Evolutionary conservation across 345 rosid genomes (phyloP).

Genomic region (Eucalyptus sp.): DNA sequence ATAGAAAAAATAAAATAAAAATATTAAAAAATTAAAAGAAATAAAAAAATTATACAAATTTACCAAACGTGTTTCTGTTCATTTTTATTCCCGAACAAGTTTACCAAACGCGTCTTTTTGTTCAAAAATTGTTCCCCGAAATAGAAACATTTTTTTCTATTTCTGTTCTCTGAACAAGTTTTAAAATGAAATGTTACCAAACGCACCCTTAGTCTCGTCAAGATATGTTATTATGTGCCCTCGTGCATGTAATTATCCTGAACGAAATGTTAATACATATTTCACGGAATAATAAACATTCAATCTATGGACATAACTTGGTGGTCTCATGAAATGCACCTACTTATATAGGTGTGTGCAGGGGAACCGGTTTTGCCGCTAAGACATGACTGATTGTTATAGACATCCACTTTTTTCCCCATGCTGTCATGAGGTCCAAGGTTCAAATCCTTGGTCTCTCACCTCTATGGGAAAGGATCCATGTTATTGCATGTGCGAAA

Average conservation of each 20-base stretch:
- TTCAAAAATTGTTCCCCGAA: too few species aligned
- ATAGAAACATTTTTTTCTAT: too few species aligned
- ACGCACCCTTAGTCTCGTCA: background rate
- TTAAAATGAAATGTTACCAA: too few species aligned
- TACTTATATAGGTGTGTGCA: background rate
- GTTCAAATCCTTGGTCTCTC: background rate
- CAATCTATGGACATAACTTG: background rate
- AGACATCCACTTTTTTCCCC: background rate
- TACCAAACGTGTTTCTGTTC: too few species aligned
- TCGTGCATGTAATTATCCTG: background rate
- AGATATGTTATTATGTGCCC: background rate
- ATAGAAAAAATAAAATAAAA: too few species aligned
- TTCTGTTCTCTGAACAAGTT: too few species aligned
- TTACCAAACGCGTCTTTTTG: too few species aligned
- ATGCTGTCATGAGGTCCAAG: background rate
- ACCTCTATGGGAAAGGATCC: background rate
- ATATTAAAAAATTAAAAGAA: too few species aligned
- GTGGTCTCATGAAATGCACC: background rate
- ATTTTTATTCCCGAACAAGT: too few species aligned
- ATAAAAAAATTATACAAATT: too few species aligned
- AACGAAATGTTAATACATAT: background rate
- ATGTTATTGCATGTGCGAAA: background rate
- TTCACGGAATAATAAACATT: background rate
- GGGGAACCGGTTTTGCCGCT: accelerated
- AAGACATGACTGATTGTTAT: background rate